Evolutionary conservation across 805 yeast species (phyloP).

Genomic region (Torulaspora quercuum): DNA sequence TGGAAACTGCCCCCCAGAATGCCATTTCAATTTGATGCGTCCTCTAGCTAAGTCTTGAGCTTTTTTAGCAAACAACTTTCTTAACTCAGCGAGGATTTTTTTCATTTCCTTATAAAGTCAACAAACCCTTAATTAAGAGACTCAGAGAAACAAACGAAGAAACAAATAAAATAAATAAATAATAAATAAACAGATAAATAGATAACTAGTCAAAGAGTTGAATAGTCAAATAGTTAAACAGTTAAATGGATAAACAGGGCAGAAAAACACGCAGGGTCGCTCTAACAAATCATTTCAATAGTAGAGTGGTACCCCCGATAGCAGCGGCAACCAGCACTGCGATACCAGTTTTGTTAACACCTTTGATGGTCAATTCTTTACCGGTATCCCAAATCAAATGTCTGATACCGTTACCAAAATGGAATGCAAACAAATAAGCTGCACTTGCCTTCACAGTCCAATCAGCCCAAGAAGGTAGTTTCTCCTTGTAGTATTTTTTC

Average conservation of each 20-base stretch:
- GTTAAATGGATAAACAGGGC: no score
- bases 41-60: no score
- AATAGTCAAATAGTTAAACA: no score
- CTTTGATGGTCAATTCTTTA: slow-evolving; percentile 70
- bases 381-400: slow-evolving; percentile 94
- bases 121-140: no score
- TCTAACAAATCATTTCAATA: slow-evolving; percentile 12
- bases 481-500: slow-evolving; percentile 45
- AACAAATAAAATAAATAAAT: no score
- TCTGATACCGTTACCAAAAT: slow-evolving; percentile 81
- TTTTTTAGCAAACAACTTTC: no score
- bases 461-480: slow-evolving; percentile 63
- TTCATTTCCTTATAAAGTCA: no score
- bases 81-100: no score
- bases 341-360: slow-evolving; percentile 91
- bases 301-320: slow-evolving; percentile 48
- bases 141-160: no score
- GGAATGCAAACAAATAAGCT: slow-evolving; percentile 85
- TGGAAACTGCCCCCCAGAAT: slow-evolving; percentile 45
- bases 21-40: no score
- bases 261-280: no score
- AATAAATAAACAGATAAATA: slow-evolving; percentile 7
- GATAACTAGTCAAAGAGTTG: slow-evolving; percentile 5
- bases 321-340: slow-evolving; percentile 64
- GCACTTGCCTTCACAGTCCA: slow-evolving; percentile 61